Evolutionary conservation across 768 basidiomycete species (phyloP).

Genomic region (Termitomyces eurrhizus): DNA sequence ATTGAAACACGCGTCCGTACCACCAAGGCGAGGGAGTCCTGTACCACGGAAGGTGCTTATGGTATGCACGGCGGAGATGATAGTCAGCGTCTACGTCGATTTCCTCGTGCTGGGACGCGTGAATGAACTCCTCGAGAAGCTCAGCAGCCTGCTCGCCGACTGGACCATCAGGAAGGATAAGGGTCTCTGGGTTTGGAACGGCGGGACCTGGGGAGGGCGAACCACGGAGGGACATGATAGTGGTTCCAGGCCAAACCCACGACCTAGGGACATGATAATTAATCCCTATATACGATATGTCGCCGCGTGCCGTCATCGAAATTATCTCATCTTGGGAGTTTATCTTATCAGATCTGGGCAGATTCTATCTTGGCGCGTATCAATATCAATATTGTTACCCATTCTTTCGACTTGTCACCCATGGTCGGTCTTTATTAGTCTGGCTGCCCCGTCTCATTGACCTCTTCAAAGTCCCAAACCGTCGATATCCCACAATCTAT

Average conservation of each 20-base stretch:
- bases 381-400: neutral
- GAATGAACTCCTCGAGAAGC: slow-evolving; percentile 41
- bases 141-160: slow-evolving; percentile 45
- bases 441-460: slow-evolving; percentile 3
- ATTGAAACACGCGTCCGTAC: slow-evolving; percentile 32
- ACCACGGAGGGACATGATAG: slow-evolving; percentile 9
- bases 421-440: slow-evolving; percentile 29
- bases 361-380: slow-evolving; percentile 3
- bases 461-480: slow-evolving; percentile 50
- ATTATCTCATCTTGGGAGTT: neutral
- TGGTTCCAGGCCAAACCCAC: slow-evolving; percentile 2
- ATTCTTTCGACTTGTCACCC: slow-evolving; percentile 1
- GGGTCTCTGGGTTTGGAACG: slow-evolving; percentile 28
- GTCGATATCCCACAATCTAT: slow-evolving; percentile 83
- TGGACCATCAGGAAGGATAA: slow-evolving; percentile 41
- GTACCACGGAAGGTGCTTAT: slow-evolving; percentile 61
- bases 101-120: slow-evolving; percentile 34
- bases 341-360: slow-evolving; percentile 21
- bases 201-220: slow-evolving; percentile 19
- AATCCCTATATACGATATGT: neutral
- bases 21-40: slow-evolving; percentile 70
- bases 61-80: slow-evolving; percentile 8
- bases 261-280: slow-evolving; percentile 1
- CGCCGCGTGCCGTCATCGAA: slow-evolving; percentile 1
- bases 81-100: slow-evolving; percentile 22